A percentile compares a stretch with the other conserved stretches of the same genome.
phyloP scores from a whole-genome alignment of 176 grass and related monocot species.

The Eragrostis nindensis region DNA sequence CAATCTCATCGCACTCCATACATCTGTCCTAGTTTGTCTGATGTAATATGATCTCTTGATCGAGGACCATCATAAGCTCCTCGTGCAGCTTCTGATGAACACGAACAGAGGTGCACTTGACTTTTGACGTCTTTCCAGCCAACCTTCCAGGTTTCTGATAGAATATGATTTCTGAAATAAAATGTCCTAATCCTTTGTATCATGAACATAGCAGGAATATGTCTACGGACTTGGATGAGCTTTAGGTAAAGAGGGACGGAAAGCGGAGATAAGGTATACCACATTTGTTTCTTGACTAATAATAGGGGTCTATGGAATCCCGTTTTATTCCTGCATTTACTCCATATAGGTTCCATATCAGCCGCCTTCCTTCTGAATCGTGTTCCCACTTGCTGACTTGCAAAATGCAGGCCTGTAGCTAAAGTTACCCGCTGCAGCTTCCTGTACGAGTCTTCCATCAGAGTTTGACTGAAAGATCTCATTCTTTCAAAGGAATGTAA shows the following conservation, averaged over 20 bases:
- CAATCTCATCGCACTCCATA: constrained; percentile 28
- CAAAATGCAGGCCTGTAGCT: background rate
- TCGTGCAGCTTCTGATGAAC: constrained; percentile 30
- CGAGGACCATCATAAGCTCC: no score
- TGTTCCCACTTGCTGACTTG: constrained; percentile 15
- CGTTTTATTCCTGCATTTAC: constrained; percentile 41
- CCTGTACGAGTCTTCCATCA: background rate
- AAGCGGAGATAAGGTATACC: constrained; percentile 40
- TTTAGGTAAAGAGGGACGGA: constrained; percentile 36
- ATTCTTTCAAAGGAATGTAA: constrained; percentile 24
- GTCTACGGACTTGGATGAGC: constrained; percentile 33
- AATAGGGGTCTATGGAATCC: constrained; percentile 45
- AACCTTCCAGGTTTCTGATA: constrained; percentile 25
- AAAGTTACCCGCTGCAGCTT: background rate
- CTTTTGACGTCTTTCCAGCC: constrained; percentile 14
- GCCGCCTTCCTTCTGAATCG: constrained; percentile 22
- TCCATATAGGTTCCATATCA: constrained; percentile 23
- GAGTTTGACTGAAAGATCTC: background rate
- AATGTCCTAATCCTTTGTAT: constrained; percentile 42
- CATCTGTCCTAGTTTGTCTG: constrained; percentile 11
- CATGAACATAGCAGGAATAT: constrained; percentile 36
- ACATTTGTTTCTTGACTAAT: constrained; percentile 44
- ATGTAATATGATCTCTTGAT: constrained; percentile 46
- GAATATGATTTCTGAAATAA: constrained; percentile 47
- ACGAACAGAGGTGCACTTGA: background rate